phyloP scores from a whole-genome alignment of 768 basidiomycete species.

The Boletus rubescentipes region DNA sequence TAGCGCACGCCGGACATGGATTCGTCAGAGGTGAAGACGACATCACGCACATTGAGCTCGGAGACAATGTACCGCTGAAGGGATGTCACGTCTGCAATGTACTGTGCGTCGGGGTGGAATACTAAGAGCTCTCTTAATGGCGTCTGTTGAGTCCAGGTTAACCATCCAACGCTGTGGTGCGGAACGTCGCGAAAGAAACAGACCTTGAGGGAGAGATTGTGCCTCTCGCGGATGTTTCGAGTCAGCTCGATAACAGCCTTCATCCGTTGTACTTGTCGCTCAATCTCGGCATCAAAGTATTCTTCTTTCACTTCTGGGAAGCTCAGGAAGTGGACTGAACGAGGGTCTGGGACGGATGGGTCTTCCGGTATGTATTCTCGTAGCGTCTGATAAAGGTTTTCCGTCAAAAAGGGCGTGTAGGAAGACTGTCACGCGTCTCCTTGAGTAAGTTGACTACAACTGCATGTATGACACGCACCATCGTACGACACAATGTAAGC shows the following conservation, averaged over 20 bases:
- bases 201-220: slow-evolving; percentile 88
- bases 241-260: slow-evolving; percentile 92
- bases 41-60: slow-evolving; percentile 91
- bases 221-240: slow-evolving; percentile 82
- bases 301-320: slow-evolving; percentile 94
- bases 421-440: slow-evolving; percentile 62
- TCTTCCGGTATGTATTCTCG: slow-evolving; percentile 82
- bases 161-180: not conserved
- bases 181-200: slow-evolving; percentile 7
- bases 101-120: slow-evolving; percentile 85
- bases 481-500: slow-evolving; percentile 91
- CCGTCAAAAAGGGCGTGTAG: slow-evolving; percentile 97
- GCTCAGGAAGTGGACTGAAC: slow-evolving; percentile 92
- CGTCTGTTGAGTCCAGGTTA: slow-evolving; percentile 48
- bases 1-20: slow-evolving; percentile 82
- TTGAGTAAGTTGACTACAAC: not conserved
- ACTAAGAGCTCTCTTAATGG: slow-evolving; percentile 90
- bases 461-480: slow-evolving; percentile 53
- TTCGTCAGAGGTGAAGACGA: slow-evolving; percentile 90
- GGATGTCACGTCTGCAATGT: slow-evolving; percentile 80
- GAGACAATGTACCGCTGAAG: slow-evolving; percentile 88
- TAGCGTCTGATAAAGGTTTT: slow-evolving; percentile 92
- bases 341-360: slow-evolving; percentile 67
- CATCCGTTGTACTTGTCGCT: slow-evolving; percentile 93
- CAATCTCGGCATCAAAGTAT: slow-evolving; percentile 91